phyloP scores from a whole-genome alignment of 2,329 filamentous ascomycete genomes.

The Tolypocladium cylindrosporum region DNA sequence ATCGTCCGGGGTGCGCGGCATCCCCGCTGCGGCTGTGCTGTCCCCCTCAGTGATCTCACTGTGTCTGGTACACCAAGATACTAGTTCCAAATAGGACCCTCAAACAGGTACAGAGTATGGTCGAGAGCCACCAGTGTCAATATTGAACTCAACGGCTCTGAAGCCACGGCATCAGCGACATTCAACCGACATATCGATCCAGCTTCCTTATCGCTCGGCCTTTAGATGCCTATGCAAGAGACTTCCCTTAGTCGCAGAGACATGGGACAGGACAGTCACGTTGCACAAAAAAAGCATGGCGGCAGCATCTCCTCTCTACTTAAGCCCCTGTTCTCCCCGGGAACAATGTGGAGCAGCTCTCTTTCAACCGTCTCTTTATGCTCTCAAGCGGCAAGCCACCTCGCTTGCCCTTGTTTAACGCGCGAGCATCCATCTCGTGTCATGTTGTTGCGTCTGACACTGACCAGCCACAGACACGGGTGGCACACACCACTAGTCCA shows the following conservation, averaged over 20 bases:
- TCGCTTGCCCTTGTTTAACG: background rate
- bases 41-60: no score
- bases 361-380: background rate
- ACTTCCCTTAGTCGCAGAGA: background rate
- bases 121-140: background rate
- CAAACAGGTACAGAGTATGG: background rate
- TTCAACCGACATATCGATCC: background rate
- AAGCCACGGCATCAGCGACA: background rate
- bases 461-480: background rate
- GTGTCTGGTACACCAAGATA: background rate
- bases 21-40: background rate
- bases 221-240: background rate
- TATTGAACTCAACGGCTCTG: background rate
- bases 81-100: background rate
- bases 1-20: background rate
- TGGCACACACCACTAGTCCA: background rate
- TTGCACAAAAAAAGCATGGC: background rate
- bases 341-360: background rate
- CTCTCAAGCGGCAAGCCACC: background rate
- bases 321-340: background rate
- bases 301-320: background rate
- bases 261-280: background rate
- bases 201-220: background rate
- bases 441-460: background rate
- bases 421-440: background rate